These are phyloP conservation scores for Byssochlamys sp. DNA, from an alignment of 2,329 filamentous ascomycete genomes.

Conservation along the genomic window DNA sequence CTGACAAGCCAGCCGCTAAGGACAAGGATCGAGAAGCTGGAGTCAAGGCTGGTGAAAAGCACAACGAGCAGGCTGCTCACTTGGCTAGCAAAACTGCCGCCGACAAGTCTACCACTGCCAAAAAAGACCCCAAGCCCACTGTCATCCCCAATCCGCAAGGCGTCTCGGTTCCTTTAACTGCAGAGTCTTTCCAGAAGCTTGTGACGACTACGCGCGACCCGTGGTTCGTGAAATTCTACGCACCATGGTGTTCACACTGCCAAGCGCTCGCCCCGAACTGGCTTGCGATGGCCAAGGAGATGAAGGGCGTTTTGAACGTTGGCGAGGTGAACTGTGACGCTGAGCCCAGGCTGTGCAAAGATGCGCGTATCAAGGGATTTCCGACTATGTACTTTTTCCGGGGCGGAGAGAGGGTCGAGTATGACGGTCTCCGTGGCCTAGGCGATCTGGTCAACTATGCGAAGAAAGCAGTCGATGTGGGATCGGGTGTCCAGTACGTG, in stretches of 20 bases:
- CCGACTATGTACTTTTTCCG: constrained; percentile 90
- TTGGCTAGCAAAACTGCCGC: constrained; percentile 14
- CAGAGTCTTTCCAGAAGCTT: constrained; percentile 73
- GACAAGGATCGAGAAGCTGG: constrained; percentile 33
- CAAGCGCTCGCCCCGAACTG: constrained; percentile 85
- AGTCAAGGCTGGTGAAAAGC: constrained; percentile 31
- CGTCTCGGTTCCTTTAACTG: constrained; percentile 62
- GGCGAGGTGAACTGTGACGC: constrained; percentile 92
- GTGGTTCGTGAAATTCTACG: constrained; percentile 99
- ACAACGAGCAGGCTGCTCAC: constrained; percentile 30
- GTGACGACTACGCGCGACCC: constrained; percentile 82
- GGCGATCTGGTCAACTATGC: constrained; percentile 83
- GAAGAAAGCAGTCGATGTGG: constrained; percentile 71
- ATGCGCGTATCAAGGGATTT: constrained; percentile 67
- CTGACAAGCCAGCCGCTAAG: constrained; percentile 31
- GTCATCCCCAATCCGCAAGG: constrained; percentile 64
- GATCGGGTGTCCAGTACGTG: constrained; percentile 69
- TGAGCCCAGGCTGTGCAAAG: constrained; percentile 82
- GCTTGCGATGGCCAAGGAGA: constrained; percentile 79
- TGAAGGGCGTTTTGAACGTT: constrained; percentile 80
- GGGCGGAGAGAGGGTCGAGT: constrained; percentile 83
- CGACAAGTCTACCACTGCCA: constrained; percentile 30
- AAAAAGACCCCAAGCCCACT: constrained; percentile 42
- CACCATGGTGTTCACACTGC: constrained; percentile 93
- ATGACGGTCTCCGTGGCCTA: constrained; percentile 79